Percentiles rank a stretch among this genome's conserved stretches.
phyloP scores from a whole-genome alignment of 345 rosid species.

The Triadica sebifera region DNA sequence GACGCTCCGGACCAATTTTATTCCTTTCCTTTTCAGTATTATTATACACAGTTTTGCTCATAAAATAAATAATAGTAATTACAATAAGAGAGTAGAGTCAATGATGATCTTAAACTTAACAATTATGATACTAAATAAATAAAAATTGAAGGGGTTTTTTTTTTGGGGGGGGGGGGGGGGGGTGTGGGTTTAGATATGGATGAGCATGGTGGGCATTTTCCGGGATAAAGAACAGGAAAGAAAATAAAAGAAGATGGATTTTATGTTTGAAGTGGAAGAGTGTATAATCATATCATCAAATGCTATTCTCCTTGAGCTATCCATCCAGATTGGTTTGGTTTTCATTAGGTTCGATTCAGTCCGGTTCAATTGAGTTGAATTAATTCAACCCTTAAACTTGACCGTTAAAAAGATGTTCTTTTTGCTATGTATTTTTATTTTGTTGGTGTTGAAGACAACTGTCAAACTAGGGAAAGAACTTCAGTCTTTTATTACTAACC shows the following conservation, averaged over 20 bases:
- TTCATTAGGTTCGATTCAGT: too few relatives aligned
- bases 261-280: too few relatives aligned
- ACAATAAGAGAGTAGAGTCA: neutral
- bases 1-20: constrained; percentile 3
- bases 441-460: neutral
- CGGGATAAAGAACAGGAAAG: neutral
- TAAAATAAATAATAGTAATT: neutral
- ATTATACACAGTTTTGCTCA: neutral
- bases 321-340: too few relatives aligned
- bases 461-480: neutral
- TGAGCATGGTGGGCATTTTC: neutral
- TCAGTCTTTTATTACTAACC: too few relatives aligned
- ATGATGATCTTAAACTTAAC: neutral
- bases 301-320: too few relatives aligned
- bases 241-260: neutral
- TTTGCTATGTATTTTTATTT: neutral
- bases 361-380: neutral
- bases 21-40: neutral
- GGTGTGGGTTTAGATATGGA: too few relatives aligned
- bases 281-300: too few relatives aligned
- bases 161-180: too few relatives aligned
- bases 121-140: neutral
- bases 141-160: neutral
- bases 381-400: neutral
- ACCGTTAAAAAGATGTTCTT: neutral